phyloP scores from a whole-genome alignment of 306 rosid genomes.

The Acacia crassicarpa region DNA sequence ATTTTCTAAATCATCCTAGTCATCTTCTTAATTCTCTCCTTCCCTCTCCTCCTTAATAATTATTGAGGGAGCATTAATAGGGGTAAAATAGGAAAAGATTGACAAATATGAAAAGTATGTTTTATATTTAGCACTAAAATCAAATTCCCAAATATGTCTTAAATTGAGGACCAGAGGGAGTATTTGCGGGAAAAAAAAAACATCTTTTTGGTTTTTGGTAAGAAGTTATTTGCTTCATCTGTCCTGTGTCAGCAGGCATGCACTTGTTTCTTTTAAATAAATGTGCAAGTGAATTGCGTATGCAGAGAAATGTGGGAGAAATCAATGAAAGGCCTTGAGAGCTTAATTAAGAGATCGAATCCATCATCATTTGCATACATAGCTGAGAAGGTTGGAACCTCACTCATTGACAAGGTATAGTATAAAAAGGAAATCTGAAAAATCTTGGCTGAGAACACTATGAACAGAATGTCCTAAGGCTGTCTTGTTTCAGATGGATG shows the following conservation, averaged over 20 bases:
- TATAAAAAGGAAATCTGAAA: slow-evolving; percentile 22
- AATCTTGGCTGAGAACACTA: slow-evolving; percentile 7
- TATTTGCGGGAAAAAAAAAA: too few relatives aligned
- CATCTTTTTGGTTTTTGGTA: background rate
- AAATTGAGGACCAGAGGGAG: too few relatives aligned
- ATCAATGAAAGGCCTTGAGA: slow-evolving; percentile 61
- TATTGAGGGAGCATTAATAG: too few relatives aligned
- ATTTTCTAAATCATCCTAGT: too few relatives aligned
- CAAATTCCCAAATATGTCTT: too few relatives aligned
- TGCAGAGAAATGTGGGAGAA: slow-evolving; percentile 74
- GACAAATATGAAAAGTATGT: too few relatives aligned
- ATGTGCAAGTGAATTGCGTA: slow-evolving; percentile 27
- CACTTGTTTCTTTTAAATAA: slow-evolving; percentile 10
- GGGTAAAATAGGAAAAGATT: too few relatives aligned
- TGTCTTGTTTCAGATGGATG: slow-evolving; percentile 60
- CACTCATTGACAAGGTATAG: slow-evolving; percentile 50
- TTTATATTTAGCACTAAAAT: too few relatives aligned
- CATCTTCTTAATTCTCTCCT: too few relatives aligned
- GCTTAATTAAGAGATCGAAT: slow-evolving; percentile 55
- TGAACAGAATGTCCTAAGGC: slow-evolving; percentile 17
- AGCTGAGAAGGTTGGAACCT: slow-evolving; percentile 50
- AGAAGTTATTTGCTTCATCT: slow-evolving; percentile 6
- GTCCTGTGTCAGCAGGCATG: slow-evolving; percentile 8
- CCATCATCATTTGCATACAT: slow-evolving; percentile 61
- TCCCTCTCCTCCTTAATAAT: too few relatives aligned